phyloP scores from a whole-genome alignment of 176 grass and related monocot species.

The Rhipidocladum racemiflorum region DNA sequence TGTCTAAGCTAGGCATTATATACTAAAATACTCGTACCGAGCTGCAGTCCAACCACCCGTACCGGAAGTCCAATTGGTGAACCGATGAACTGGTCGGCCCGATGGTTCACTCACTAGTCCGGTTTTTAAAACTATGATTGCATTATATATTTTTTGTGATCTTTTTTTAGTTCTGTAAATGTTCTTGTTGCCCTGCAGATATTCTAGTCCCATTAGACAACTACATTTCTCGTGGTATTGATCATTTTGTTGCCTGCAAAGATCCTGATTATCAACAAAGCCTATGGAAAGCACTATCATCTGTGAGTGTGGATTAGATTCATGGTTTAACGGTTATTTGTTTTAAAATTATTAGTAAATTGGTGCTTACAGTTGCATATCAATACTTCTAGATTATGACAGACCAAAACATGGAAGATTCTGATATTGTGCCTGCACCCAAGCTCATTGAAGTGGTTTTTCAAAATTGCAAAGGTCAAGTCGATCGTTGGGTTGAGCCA shows the following conservation, averaged over 20 bases:
- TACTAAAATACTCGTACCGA: neutral
- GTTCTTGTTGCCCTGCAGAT: slow-evolving; percentile 48
- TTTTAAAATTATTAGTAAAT: slow-evolving; percentile 7
- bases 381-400: slow-evolving; percentile 54
- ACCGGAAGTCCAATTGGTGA: no score
- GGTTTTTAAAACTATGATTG: neutral
- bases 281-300: slow-evolving; percentile 74
- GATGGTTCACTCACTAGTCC: neutral
- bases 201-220: slow-evolving; percentile 95
- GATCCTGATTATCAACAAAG: slow-evolving; percentile 85
- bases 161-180: neutral
- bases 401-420: slow-evolving; percentile 87
- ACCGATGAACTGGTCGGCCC: no score
- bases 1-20: neutral
- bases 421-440: slow-evolving; percentile 75
- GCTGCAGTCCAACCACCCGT: no score
- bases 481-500: slow-evolving; percentile 91
- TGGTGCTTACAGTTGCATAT: slow-evolving; percentile 31
- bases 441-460: slow-evolving; percentile 93
- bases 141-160: neutral
- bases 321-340: slow-evolving; percentile 19
- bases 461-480: slow-evolving; percentile 89
- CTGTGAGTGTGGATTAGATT: slow-evolving; percentile 48
- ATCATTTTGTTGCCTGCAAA: slow-evolving; percentile 78
- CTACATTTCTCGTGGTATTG: slow-evolving; percentile 73